Evolutionary conservation across 148 eudicot genomes (phyloP).

Genomic region (Pouteria glomerata): DNA sequence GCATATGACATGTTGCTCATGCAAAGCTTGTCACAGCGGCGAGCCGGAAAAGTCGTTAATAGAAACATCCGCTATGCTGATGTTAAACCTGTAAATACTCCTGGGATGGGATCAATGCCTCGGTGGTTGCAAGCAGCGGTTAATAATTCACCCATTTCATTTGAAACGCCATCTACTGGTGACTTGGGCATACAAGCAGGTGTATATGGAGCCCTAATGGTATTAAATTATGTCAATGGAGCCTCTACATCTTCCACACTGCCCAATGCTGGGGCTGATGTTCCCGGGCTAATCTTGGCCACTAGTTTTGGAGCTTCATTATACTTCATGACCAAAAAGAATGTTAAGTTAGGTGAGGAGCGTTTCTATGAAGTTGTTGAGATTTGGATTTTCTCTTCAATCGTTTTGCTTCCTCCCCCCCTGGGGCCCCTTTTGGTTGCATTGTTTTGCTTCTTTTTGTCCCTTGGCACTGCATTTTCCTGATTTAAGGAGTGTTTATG

Average conservation of each 20-base stretch:
- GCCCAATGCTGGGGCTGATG: slow-evolving; percentile 72
- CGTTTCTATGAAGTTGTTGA: background rate
- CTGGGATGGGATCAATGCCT: slow-evolving; percentile 65
- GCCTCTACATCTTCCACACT: slow-evolving; percentile 50
- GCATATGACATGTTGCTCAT: slow-evolving; percentile 98
- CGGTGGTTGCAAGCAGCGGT: slow-evolving; percentile 68
- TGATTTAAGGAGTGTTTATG: too few relatives aligned
- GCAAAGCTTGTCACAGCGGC: slow-evolving; percentile 88
- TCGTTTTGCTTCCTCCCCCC: background rate
- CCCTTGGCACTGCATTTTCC: background rate
- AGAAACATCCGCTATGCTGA: slow-evolving; percentile 83
- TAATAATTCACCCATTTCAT: slow-evolving; percentile 43
- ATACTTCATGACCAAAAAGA: slow-evolving; percentile 87
- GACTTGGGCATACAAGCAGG: slow-evolving; percentile 88
- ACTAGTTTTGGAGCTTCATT: slow-evolving; percentile 92
- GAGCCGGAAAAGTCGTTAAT: slow-evolving; percentile 91
- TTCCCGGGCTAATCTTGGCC: slow-evolving; percentile 88
- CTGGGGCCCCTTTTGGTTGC: too few relatives aligned
- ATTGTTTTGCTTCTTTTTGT: background rate
- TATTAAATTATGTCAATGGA: slow-evolving; percentile 75
- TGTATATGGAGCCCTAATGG: slow-evolving; percentile 93
- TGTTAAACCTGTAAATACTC: slow-evolving; percentile 66
- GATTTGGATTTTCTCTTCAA: slow-evolving; percentile 1
- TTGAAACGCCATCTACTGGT: slow-evolving; percentile 63
- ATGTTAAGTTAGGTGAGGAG: slow-evolving; percentile 74